Conservation (phyloP, 495 filamentous ascomycete genomes). For the Barbatosphaeria neglecta region DNA sequence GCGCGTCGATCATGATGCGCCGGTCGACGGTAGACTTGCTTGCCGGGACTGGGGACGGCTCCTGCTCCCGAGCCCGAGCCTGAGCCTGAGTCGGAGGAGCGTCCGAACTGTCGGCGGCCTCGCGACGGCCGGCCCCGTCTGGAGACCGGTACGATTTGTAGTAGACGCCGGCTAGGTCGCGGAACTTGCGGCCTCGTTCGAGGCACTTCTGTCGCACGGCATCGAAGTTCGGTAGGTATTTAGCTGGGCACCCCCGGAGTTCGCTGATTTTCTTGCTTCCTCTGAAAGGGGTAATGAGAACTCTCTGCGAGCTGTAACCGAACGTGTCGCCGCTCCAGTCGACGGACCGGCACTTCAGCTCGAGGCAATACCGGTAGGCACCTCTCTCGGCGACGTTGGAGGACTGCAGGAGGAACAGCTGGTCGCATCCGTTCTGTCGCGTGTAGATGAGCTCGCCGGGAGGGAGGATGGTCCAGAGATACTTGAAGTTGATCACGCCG, state of each 20-base stretch:
- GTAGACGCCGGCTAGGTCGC: constrained; percentile 37
- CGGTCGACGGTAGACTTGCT: not conserved
- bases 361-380: not conserved
- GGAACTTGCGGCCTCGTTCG: constrained; percentile 19
- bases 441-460: constrained; percentile 12
- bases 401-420: constrained; percentile 1
- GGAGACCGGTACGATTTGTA: constrained; percentile 41
- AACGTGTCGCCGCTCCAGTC: constrained; percentile 44
- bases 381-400: not conserved
- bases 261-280: constrained; percentile 40
- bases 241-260: constrained; percentile 37
- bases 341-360: constrained; percentile 22
- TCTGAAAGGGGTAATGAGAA: constrained; percentile 26
- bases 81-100: too few relatives aligned
- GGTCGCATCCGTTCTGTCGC: not conserved
- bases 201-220: constrained; percentile 15
- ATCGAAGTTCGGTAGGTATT: constrained; percentile 31
- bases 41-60: not conserved
- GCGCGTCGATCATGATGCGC: constrained; percentile 2
- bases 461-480: constrained; percentile 21
- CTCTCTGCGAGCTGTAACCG: constrained; percentile 20
- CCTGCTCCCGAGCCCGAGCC: too few relatives aligned
- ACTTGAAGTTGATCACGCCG: constrained; percentile 12
- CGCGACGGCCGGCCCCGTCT: not conserved
- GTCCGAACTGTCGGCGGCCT: not conserved